A percentile compares a stretch with the other conserved stretches of the same genome.
phyloP scores from a whole-genome alignment of 805 yeast species.

The Cyberlindnera amylophila region DNA sequence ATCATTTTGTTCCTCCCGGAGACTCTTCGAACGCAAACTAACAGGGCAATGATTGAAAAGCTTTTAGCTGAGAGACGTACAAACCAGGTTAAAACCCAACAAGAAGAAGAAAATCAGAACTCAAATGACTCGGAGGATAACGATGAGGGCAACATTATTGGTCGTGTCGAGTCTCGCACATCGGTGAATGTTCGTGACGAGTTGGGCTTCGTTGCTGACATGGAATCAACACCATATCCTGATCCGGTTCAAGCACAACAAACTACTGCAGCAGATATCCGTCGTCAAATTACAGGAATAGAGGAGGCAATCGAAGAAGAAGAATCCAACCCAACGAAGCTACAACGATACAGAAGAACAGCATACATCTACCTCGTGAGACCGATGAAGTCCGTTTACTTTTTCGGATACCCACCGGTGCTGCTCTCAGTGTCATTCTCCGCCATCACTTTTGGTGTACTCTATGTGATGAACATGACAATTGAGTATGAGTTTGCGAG shows the following conservation, averaged over 20 bases:
- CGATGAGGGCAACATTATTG: conserved; percentile 1
- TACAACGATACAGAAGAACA: conserved; percentile 26
- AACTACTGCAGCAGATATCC: conserved; percentile 21
- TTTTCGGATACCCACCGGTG: conserved; percentile 74
- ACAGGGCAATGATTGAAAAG: conserved; percentile 44
- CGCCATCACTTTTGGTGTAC: conserved; percentile 64
- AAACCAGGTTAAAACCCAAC: conserved; percentile 5
- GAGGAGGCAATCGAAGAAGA: conserved; percentile 25
- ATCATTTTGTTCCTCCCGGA: conserved; percentile 67
- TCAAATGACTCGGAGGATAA: background rate
- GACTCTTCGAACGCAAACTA: conserved; percentile 59
- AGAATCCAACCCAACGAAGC: conserved; percentile 13
- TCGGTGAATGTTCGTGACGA: conserved; percentile 6
- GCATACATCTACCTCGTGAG: conserved; percentile 46
- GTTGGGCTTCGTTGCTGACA: conserved; percentile 7
- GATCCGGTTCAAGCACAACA: conserved; percentile 6
- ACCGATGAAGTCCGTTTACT: conserved; percentile 59
- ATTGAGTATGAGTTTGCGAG: conserved; percentile 58
- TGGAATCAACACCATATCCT: conserved; percentile 8
- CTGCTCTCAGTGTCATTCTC: conserved; percentile 60
- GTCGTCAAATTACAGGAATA: conserved; percentile 23
- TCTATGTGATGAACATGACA: conserved; percentile 74
- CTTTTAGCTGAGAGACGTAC: conserved; percentile 38
- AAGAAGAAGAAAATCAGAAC: conserved; percentile 6
- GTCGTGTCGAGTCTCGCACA: conserved; percentile 9